Conservation (phyloP, 2,329 filamentous ascomycete species). For the Sphaerulina musiva region DNA sequence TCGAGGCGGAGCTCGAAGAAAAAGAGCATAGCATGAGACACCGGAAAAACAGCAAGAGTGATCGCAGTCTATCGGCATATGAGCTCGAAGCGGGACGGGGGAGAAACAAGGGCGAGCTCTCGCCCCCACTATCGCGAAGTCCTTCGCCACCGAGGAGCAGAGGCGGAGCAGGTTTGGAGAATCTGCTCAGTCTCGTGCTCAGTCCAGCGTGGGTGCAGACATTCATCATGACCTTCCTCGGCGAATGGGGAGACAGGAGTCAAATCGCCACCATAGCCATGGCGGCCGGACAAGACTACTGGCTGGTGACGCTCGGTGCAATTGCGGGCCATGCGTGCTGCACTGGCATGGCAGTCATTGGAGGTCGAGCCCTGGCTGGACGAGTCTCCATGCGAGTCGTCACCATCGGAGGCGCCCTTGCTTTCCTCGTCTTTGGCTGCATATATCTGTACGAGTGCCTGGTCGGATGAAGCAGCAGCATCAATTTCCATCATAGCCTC, state of each 20-base stretch:
- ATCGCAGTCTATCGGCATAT: conserved; percentile 54
- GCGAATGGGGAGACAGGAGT: conserved; percentile 95
- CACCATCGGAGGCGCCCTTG: conserved; percentile 81
- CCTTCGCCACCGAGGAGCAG: conserved; percentile 25
- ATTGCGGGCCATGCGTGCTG: conserved; percentile 81
- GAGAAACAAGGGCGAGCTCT: conserved; percentile 21
- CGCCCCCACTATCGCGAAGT: conserved; percentile 25
- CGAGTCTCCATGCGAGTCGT: conserved; percentile 93
- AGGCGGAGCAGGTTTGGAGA: conserved; percentile 59
- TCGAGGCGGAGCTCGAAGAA: conserved; percentile 87
- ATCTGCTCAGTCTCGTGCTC: conserved; percentile 78
- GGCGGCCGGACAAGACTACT: conserved; percentile 97
- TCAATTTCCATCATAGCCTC: neutral
- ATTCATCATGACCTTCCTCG: conserved; percentile 97
- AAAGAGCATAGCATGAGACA: conserved; percentile 62
- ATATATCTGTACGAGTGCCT: conserved; percentile 74
- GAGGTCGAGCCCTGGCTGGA: conserved; percentile 85
- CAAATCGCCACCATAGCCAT: conserved; percentile 99
- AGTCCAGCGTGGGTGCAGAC: conserved; percentile 98
- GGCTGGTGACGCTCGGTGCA: conserved; percentile 93
- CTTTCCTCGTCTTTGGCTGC: conserved; percentile 84
- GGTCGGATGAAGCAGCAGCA: conserved; percentile 12
- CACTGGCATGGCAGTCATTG: conserved; percentile 84
- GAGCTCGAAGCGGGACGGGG: conserved; percentile 44
- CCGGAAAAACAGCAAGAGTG: conserved; percentile 61